Evolutionary conservation across 73 alveolate genomes (phyloP), one percentile per base, ranked within the genome.

Genomic region (Blepharisma stoltei): DNA sequence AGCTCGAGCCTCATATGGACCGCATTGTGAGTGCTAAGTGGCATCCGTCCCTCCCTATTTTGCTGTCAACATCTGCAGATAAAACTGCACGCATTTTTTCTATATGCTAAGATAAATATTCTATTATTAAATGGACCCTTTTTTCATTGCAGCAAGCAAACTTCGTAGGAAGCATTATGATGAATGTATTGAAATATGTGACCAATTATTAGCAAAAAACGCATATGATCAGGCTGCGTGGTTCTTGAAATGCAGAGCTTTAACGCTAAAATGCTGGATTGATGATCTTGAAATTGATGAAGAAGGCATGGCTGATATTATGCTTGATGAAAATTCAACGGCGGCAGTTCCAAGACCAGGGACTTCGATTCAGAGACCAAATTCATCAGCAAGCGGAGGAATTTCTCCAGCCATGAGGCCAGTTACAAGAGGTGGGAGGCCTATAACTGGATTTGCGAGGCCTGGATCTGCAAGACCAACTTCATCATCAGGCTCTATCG

Each of bases 321-420:
- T 90, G 25, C 78, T 95, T 84, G 98, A 97, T 81, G 99, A 97
- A 23, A 95, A 97, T 60, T 91, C 98, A 18, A 85, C 93, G 14
- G 88, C 95, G 14, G 71, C 97, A 20, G 93, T 94, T 44, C 99
- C 99, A 11, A 86, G 99, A 38, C 99, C 99, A n/a, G 99, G 99
- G 6, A 97, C 99, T 9, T 86, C 97, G 0, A 88, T 97, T 67
- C 81, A 90, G 67, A 86, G 95, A 47, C 97, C 97, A 6, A 82
- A 84, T 6, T 71, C 93, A 6, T 65, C 95, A 6, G 78, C 90
- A 65, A n/a, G 38, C 53, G 84, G 92, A 5, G 89, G 84, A 20
- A 70, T 81, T 18, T 70, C 85, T 48, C 89, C 88, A 82, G 95
- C 84, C 50, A 89, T 95, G 76, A 81, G 99, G 32, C 99, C 99